Base-by-base conservation (phyloP, 805 yeast genomes). In the Yamadazyma philogaea region DNA sequence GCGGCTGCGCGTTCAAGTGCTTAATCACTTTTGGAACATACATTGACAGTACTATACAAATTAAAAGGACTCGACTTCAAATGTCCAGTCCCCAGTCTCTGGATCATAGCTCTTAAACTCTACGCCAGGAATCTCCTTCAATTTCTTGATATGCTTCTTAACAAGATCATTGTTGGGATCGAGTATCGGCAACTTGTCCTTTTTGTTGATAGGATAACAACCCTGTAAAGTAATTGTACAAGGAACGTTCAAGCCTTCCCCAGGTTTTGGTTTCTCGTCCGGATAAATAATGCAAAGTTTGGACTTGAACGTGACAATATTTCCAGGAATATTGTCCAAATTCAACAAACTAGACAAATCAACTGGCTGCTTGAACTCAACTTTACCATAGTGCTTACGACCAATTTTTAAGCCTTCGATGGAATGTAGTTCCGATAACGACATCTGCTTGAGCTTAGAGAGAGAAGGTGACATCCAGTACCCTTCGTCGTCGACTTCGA, bases 381-480 rank as follows among this genome's bases (percentile, higher is more conserved):
- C 75, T 41, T 78, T 70, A 35, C 99, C 99, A 55, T 70, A 79
- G 43, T 82, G 82, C 47, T 75, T 75, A 50, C 93, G 82, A 4
- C 98, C 99, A 46, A 93, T 79, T 12, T 75, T 75, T 58, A 90
- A 81, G 40, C 80, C 71, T 14, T 71, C 53, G 18, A 93, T 84
- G 5, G 74, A 55, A 42, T 84, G 79, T 38, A 88, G 73, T 47
- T 87, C 83, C 7, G 79, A 64, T 30, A 86, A 68, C 0, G 87
- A 61, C 74, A 78, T 71, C 14, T 70, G 63, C 42, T 76, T 73
- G 40, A 93, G 66, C 37, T 81, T 81, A 4, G 80, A 76, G 30
- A 83, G 56, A 2, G 88, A 70, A 14, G 99, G 99, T 5, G 86
- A 78, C 41, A 82, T 83, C 87, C 93, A 93, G 64, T 90, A 93